Percentiles rank a stretch among this genome's conserved stretches.
These are phyloP conservation scores for Lentinula lateritia DNA, from an alignment of 768 basidiomycete species.

Conservation along the genomic window DNA sequence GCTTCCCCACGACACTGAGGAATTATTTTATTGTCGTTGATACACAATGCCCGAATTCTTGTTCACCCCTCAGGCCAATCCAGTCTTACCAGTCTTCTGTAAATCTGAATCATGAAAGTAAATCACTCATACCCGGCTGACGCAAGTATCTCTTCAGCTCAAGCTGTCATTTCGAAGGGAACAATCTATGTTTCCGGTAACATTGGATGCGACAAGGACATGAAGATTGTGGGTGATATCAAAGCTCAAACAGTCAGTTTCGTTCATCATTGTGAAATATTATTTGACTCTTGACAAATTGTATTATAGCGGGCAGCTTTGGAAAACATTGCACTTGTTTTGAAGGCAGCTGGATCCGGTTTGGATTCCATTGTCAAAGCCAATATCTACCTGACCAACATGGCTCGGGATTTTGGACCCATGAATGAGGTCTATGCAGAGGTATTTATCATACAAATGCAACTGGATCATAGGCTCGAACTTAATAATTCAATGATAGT, in stretches of 20 bases:
- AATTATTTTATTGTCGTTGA: neutral
- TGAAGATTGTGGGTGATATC: conserved; percentile 28
- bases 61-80: conserved; percentile 24
- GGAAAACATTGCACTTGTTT: conserved; percentile 33
- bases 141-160: conserved; percentile 18
- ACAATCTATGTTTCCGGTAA: conserved; percentile 33
- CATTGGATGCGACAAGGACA: conserved; percentile 28
- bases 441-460: conserved; percentile 13
- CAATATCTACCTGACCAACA: conserved; percentile 34
- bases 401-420: conserved; percentile 27
- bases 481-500: conserved; percentile 23
- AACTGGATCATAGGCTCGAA: too few species aligned
- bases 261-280: too few species aligned
- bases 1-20: neutral
- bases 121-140: neutral
- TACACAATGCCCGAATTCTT: conserved; percentile 14
- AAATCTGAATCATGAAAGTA: conserved; percentile 3
- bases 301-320: conserved; percentile 26
- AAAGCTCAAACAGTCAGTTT: conserved; percentile 28
- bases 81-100: conserved; percentile 33
- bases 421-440: conserved; percentile 37
- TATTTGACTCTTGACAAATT: neutral
- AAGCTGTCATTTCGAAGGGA: conserved; percentile 32
- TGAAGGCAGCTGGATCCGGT: conserved; percentile 34
- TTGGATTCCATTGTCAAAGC: conserved; percentile 37